Base-by-base conservation (phyloP, 352 stramenopile species). In the Globisporangium lucens region DNA sequence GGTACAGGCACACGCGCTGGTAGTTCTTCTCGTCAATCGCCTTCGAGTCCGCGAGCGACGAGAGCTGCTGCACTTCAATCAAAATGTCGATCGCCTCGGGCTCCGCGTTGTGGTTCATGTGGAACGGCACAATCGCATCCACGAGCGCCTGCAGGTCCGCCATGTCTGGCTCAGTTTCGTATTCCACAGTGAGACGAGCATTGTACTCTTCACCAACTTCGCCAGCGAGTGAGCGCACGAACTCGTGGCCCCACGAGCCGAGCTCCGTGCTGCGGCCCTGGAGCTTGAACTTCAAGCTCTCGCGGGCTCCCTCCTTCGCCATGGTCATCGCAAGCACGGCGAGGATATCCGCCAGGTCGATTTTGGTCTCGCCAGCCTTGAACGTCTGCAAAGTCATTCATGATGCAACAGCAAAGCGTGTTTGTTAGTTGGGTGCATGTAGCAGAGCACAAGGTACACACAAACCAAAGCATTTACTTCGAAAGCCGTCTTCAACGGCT, bases 21-120 rank as follows among this genome's bases (percentile, higher is more conserved):
- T 98, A 99, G 88, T 99, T 99, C 65, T 98, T 98, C 69, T 99
- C 95, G 78, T 99, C 97, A 65, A 99, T 98, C 38, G 95, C 78
- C 13, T 89, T 83, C 22, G 96, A 89, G 13, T 94, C 75, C n/a
- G 99, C 79, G 43, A 99, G 80, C 72, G 98, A 98, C 56, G 90
- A 77, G 10, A 99, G 85, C 71, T 98, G 83, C 77, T 99, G 96
- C 38, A 99, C 97, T 87, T 99, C 98, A 69, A 99, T 97, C 55
- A 99, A 82, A 30, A 99, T 95, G 78, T 99, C 98, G 43, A 99
- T 96, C 24, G 98, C 98, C 83, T 99, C 98, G 0, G 97, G 96
- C 78, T 99, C 97, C 4, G 98, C 97, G 75, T 99, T 99, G 83
- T 99, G 98, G 70, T 97, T 82, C 75, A 99, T 97, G 87, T 99